Evolutionary conservation across 352 stramenopile species (phyloP).

Genomic region (Phytophthora idaei): DNA sequence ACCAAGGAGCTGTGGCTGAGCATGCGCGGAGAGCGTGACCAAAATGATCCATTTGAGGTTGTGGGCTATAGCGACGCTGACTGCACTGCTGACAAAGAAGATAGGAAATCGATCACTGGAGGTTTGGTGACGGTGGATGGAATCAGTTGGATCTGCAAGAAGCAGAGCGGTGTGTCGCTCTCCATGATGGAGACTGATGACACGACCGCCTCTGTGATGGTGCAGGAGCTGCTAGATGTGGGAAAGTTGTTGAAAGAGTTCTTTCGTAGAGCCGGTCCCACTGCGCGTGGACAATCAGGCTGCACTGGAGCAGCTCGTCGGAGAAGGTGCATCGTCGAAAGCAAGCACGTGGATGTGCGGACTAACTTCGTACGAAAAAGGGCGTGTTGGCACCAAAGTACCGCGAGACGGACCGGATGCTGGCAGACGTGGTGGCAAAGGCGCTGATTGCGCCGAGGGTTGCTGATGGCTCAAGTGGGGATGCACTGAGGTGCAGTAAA

Average conservation of each 20-base stretch:
- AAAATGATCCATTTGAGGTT: neutral
- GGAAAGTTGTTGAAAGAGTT: neutral
- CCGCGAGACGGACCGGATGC: neutral
- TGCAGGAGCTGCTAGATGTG: neutral
- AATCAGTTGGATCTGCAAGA: neutral
- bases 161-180: neutral
- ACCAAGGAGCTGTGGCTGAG: neutral
- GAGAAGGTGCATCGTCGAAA: neutral
- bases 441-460: neutral
- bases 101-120: neutral
- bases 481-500: neutral
- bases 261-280: neutral
- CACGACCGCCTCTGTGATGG: neutral
- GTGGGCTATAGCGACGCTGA: conserved; percentile 1
- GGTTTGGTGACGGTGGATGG: neutral
- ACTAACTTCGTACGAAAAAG: neutral
- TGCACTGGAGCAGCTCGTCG: neutral
- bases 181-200: conserved; percentile 1
- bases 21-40: neutral
- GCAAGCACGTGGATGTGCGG: neutral
- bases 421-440: neutral
- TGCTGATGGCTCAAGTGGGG: neutral
- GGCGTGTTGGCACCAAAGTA: neutral
- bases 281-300: neutral
- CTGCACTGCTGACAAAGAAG: neutral